Evolutionary conservation across 208 protist genomes (phyloP), one percentile per base, ranked within the genome.

Genomic region (Trypanosoma scelopori): DNA sequence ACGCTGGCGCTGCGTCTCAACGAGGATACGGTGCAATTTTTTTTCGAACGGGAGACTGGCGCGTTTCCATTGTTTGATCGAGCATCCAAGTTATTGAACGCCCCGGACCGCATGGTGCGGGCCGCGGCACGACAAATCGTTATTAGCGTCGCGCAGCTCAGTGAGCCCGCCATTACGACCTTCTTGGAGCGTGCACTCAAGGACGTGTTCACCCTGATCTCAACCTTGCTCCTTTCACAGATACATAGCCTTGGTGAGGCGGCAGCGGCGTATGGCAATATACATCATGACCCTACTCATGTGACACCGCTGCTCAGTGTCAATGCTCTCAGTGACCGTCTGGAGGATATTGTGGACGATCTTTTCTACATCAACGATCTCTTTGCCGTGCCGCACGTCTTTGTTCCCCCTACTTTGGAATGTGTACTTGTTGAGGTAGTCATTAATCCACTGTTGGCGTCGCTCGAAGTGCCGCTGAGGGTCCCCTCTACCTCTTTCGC

Each of bases 351-450:
- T 35, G 69, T 94, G 62, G 91, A 96, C 53, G 86, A 94, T 47
- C 56, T 89, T 3, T 81, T 88, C 59, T 96, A 93, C 61, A 25
- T 94, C 20, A 94, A 93, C 69, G 91, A 96, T 52, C 65, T 96
- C 16, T 80, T 77, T 59, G 65, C 58, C n/a, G 60, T 82, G 1
- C 74, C 84, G 7, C 70, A 76, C 16, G 4, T 46, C 0, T 43
- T 77, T 50, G 71, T 64, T 18, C 56, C 60, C 0, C 37, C 45
- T 0, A 56, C 35, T 1, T 59, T 79, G 35, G 71, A 78, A 58
- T 11, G 35, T 16, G 32, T 71, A 32, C 75, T 86, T 30, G 45
- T 61, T 7, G 16, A 47, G 0, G 22, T 57, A 22, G 61, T 74
- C 25, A 41, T 74, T 62, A 20, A 13, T 18, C 69, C 59, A 22